Conservation (phyloP, 1,284 basidiomycete species). For the Puccinia horiana region DNA sequence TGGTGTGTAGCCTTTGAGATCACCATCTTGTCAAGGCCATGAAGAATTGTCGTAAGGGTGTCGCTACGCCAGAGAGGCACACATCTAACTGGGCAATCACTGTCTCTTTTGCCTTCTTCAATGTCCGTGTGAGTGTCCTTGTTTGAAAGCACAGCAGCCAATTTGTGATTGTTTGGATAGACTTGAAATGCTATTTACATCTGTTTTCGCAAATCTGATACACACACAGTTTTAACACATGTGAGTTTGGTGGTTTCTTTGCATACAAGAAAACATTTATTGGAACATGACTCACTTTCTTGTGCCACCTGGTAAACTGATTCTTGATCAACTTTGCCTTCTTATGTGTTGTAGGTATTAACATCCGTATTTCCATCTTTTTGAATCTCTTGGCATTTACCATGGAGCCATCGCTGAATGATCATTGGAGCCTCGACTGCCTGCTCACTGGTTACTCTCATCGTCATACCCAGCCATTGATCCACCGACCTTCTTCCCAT, state of each 20-base stretch:
- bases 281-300: background rate
- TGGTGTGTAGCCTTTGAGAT: background rate
- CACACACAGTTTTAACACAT: background rate
- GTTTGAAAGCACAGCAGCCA: background rate
- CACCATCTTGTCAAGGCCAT: background rate
- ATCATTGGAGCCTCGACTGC: background rate
- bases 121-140: background rate
- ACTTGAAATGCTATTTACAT: background rate
- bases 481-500: conserved; percentile 11
- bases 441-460: background rate
- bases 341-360: background rate
- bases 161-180: background rate
- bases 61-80: background rate
- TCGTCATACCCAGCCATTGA: background rate
- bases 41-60: background rate
- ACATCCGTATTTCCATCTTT: background rate
- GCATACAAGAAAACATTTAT: background rate
- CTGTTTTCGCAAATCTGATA: background rate
- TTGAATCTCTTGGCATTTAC: background rate
- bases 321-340: background rate
- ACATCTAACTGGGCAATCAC: background rate
- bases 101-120: background rate
- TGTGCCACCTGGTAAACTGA: background rate
- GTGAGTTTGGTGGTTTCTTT: background rate
- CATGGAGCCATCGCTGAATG: background rate